A percentile compares a stretch with the other conserved stretches of the same genome.
Conservation (phyloP, 331 rosid genomes). For the Quercus tomentella region DNA sequence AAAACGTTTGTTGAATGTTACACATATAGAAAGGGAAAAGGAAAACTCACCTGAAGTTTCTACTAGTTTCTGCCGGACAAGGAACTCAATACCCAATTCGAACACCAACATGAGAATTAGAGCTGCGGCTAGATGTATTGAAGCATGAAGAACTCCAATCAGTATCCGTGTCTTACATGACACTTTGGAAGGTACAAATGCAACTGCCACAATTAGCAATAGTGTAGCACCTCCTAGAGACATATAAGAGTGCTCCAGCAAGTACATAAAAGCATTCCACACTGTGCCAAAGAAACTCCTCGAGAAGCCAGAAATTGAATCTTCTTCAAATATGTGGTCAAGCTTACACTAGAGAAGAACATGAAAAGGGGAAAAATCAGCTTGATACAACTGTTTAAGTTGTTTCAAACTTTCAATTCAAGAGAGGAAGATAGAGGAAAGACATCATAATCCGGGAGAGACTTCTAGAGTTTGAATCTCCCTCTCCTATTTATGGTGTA, state of each 20-base stretch:
- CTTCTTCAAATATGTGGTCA: conserved; percentile 73
- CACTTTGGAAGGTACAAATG: conserved; percentile 80
- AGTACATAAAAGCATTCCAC: conserved; percentile 72
- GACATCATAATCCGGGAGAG: neutral
- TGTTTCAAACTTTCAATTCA: neutral
- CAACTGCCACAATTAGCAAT: conserved; percentile 55
- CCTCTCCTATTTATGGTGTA: too few species aligned
- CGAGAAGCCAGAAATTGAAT: conserved; percentile 70
- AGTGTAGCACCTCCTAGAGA: conserved; percentile 65
- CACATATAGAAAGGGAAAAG: neutral
- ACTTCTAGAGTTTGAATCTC: too few species aligned
- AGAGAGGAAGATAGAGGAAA: neutral
- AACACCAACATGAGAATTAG: conserved; percentile 81
- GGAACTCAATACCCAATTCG: conserved; percentile 80
- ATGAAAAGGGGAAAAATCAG: neutral
- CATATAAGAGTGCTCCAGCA: conserved; percentile 65
- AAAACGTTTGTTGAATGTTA: neutral
- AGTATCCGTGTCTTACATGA: conserved; percentile 65
- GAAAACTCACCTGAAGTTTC: conserved; percentile 74
- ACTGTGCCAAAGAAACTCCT: conserved; percentile 65
- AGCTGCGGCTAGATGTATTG: conserved; percentile 85
- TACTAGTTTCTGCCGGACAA: conserved; percentile 68
- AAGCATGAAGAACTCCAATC: conserved; percentile 82
- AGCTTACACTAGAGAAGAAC: conserved; percentile 68
- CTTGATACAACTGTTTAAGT: neutral